These are phyloP conservation scores for Cornus controversa DNA, from an alignment of 148 eudicot genomes.

Conservation along the genomic window DNA sequence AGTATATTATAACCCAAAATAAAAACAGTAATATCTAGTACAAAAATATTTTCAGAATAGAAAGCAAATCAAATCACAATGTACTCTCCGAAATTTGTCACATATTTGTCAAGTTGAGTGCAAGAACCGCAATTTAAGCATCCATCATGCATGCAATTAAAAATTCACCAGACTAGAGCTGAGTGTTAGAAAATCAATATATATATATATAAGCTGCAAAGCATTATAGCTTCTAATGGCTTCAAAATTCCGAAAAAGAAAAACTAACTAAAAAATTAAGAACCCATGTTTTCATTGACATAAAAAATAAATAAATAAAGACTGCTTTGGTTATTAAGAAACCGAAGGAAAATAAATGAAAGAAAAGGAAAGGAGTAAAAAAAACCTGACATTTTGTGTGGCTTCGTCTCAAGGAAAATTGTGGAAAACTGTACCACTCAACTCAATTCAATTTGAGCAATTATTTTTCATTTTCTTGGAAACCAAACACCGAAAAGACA, in stretches of 20 bases:
- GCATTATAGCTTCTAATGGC: not conserved
- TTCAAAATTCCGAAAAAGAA: not conserved
- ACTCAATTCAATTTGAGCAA: not conserved
- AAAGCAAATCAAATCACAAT: slow-evolving; percentile 4
- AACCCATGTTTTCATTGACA: not conserved
- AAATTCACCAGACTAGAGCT: not conserved
- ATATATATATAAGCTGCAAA: too few relatives aligned
- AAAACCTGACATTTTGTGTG: not conserved
- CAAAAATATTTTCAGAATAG: not conserved
- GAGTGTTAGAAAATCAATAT: too few relatives aligned
- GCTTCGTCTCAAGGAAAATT: not conserved
- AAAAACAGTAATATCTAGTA: not conserved
- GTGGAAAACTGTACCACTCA: not conserved
- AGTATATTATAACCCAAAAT: not conserved
- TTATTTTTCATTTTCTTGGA: not conserved
- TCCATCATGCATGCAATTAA: not conserved
- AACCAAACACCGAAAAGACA: not conserved
- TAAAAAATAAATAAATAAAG: not conserved
- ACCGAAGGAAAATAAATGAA: not conserved
- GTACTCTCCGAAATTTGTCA: not conserved
- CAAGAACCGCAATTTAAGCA: not conserved
- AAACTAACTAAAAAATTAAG: not conserved
- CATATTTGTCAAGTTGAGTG: not conserved
- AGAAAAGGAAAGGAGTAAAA: not conserved
- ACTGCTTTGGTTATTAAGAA: not conserved